A percentile compares a stretch with the other conserved stretches of the same genome.
These are phyloP conservation scores for Pythium monospermum DNA, from an alignment of 352 stramenopile species.

Conservation along the genomic window DNA sequence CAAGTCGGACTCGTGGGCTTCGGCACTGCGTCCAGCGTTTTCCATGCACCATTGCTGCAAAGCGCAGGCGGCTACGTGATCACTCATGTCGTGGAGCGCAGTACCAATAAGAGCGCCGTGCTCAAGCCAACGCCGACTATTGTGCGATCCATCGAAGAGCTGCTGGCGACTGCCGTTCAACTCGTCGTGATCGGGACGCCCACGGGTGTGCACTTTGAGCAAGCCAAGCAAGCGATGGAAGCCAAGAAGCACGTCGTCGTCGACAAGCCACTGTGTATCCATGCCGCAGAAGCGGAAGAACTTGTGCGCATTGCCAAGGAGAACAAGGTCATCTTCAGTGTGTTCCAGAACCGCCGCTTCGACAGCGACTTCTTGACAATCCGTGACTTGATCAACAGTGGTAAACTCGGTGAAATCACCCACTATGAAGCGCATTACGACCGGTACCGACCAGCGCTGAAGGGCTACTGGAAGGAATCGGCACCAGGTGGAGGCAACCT, in stretches of 20 bases:
- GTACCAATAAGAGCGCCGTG: conserved; percentile 49
- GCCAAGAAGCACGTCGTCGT: conserved; percentile 74
- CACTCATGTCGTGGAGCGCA: conserved; percentile 75
- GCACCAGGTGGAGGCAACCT: conserved; percentile 51
- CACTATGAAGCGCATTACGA: conserved; percentile 67
- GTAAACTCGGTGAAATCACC: conserved; percentile 41
- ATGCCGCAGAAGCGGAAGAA: conserved; percentile 41
- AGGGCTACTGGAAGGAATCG: conserved; percentile 78
- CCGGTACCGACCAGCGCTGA: conserved; percentile 59
- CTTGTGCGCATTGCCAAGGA: conserved; percentile 38
- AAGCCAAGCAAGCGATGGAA: conserved; percentile 60
- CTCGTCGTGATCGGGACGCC: conserved; percentile 73
- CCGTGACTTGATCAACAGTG: conserved; percentile 35
- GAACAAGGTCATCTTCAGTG: conserved; percentile 57
- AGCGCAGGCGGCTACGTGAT: conserved; percentile 56
- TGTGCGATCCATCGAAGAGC: conserved; percentile 67
- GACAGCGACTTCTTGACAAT: conserved; percentile 76
- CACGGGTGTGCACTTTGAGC: conserved; percentile 68
- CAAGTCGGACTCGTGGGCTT: conserved; percentile 66
- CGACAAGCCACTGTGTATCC: conserved; percentile 71
- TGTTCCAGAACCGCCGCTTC: conserved; percentile 78
- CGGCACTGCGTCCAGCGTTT: conserved; percentile 62
- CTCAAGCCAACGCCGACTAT: conserved; percentile 42
- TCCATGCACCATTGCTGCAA: conserved; percentile 65
- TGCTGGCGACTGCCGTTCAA: conserved; percentile 53